Conservation (phyloP, 164 flowering plant species). For the Aristolochia contorta region DNA sequence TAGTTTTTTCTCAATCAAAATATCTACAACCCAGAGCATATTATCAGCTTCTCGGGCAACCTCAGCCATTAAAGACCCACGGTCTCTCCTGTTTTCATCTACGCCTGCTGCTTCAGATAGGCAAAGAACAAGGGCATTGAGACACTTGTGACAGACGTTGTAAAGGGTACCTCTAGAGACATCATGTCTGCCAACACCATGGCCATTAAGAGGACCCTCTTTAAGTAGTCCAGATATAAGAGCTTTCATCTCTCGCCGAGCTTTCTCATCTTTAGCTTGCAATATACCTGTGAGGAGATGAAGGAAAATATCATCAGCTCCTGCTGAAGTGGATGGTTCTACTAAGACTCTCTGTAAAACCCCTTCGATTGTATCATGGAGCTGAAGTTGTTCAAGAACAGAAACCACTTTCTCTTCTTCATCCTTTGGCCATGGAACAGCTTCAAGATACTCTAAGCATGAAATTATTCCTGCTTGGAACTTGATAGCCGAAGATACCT, state of each 20-base stretch:
- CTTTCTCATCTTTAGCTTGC: constrained; percentile 77
- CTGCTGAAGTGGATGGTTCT: constrained; percentile 47
- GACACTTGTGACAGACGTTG: constrained; percentile 60
- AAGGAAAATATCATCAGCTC: constrained; percentile 44
- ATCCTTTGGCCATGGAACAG: constrained; percentile 85
- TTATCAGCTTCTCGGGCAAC: constrained; percentile 86
- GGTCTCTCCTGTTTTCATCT: constrained; percentile 44
- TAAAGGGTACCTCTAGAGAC: constrained; percentile 63
- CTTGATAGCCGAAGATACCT: constrained; percentile 69
- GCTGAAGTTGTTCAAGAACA: constrained; percentile 45
- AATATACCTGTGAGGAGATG: constrained; percentile 49
- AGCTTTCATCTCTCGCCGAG: constrained; percentile 77
- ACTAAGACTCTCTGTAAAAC: constrained; percentile 59
- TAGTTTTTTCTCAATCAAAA: constrained; percentile 53
- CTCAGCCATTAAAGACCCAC: constrained; percentile 58
- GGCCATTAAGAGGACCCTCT: constrained; percentile 31
- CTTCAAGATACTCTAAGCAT: constrained; percentile 82
- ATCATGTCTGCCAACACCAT: constrained; percentile 19
- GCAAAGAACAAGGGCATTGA: constrained; percentile 55
- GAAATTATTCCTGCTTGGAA: constrained; percentile 58
- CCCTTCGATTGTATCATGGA: constrained; percentile 27
- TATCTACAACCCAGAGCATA: constrained; percentile 75
- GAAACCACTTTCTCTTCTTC: constrained; percentile 67
- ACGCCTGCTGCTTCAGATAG: constrained; percentile 47
- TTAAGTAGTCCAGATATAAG: constrained; percentile 50